A percentile compares a stretch with the other conserved stretches of the same genome.
Evolutionary conservation across 1,284 basidiomycete species (phyloP).

Genomic region (Ustilago hordei): DNA sequence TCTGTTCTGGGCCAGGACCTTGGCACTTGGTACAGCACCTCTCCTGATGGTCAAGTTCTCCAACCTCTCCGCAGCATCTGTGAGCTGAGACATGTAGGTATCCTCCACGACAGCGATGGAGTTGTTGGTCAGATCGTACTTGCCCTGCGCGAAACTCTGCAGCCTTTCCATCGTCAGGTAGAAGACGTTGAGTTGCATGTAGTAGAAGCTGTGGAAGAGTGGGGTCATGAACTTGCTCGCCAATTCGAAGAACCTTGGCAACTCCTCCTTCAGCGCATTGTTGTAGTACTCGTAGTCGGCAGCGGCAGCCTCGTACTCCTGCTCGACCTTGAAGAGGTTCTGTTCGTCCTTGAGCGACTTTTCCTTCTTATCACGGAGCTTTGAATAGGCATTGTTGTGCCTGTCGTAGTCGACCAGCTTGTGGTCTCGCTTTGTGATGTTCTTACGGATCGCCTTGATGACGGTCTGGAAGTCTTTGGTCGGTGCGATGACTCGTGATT

Average conservation of each 20-base stretch:
- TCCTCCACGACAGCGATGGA: constrained; percentile 76
- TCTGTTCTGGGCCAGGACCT: constrained; percentile 49
- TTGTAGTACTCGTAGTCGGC: constrained; percentile 98
- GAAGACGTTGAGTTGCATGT: constrained; percentile 96
- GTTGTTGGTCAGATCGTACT: constrained; percentile 80
- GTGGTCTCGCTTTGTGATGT: constrained; percentile 94
- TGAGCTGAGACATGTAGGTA: constrained; percentile 83
- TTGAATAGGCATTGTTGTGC: constrained; percentile 93
- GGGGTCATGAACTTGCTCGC: constrained; percentile 92
- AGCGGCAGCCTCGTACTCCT: constrained; percentile 94
- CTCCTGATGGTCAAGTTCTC: constrained; percentile 62
- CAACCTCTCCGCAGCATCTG: constrained; percentile 78
- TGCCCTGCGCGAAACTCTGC: constrained; percentile 82
- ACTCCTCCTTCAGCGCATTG: constrained; percentile 86
- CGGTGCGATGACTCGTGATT: constrained; percentile 85
- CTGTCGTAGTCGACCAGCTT: constrained; percentile 97
- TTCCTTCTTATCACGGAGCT: constrained; percentile 92
- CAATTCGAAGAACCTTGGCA: constrained; percentile 89
- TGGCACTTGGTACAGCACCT: constrained; percentile 53
- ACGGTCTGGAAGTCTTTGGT: constrained; percentile 88
- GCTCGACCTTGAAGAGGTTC: constrained; percentile 80
- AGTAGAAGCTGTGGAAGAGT: constrained; percentile 97
- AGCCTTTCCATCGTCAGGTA: constrained; percentile 94
- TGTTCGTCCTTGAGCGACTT: constrained; percentile 70
- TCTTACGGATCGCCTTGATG: constrained; percentile 91